Evolutionary conservation across 345 rosid genomes (phyloP), one percentile per base, ranked within the genome.

Genomic region (Theobroma cacao): DNA sequence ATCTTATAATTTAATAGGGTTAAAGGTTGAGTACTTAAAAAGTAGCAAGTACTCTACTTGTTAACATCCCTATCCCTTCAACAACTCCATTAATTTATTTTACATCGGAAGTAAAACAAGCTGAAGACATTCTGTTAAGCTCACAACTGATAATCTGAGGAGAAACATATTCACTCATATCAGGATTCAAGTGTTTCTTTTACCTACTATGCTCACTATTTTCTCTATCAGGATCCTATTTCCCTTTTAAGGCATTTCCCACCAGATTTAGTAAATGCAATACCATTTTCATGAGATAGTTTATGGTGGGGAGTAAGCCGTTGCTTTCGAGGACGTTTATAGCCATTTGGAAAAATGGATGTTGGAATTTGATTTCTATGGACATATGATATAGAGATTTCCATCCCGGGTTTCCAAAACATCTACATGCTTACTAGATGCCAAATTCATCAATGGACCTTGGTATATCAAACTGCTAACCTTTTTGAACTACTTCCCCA

Each of bases 321-420:
- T 48, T 67, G 67, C 53, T 80, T 84, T 66, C 86, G 75, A 75
- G 80, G 48, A 41, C 85, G 80, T 80, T 65, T 85, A 56, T 80
- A 83, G 75, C 88, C 90, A 36, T 82, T 85, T 6, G 91, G 90
- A 41, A 86, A 87, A 65, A 89, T 90, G 81, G 83, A 89, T 31
- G 86, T 50, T 48, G 92, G 93, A 43, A 91, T 78, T 85, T 87
- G 90, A 86, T 79, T 91, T 75, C 91, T 81, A 11, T 82, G 90
- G 62, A 91, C 84, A 83, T 91, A 93, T 76, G 91, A 88, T 67
- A 91, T 89, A 82, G 69, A 80, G 50, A 91, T 90, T 48, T 88
- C 93, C 95, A 91, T 91, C 65, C 95, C 90, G 2, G 85, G 92
- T 72, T 90, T 86, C 93, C 95, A 88, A 79, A 86, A 91, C 86